These are phyloP conservation scores for Crithidia expoeki DNA, from an alignment of 208 protist genomes.

Conservation along the genomic window DNA sequence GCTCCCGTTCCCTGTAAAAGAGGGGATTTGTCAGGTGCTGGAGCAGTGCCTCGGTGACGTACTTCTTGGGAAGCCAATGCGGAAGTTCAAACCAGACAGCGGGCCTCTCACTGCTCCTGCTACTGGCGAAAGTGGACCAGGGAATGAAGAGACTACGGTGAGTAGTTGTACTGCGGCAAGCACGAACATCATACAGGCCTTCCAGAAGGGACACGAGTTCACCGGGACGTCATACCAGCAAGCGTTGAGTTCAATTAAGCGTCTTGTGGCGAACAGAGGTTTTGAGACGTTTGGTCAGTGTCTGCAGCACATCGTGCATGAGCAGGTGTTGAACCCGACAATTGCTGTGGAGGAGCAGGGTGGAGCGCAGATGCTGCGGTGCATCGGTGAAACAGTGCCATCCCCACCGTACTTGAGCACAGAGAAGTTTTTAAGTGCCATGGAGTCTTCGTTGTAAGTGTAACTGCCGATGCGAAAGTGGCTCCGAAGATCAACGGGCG, in stretches of 20 bases:
- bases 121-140: too few species aligned
- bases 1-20: slow-evolving; percentile 84
- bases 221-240: slow-evolving; percentile 69
- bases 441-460: background rate
- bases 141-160: too few species aligned
- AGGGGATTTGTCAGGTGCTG: slow-evolving; percentile 84
- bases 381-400: slow-evolving; percentile 8
- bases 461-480: background rate
- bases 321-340: slow-evolving; percentile 28
- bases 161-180: too few species aligned
- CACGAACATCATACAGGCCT: slow-evolving; percentile 28
- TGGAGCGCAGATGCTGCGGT: slow-evolving; percentile 18
- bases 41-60: slow-evolving; percentile 68
- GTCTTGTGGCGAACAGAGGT: slow-evolving; percentile 39
- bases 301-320: slow-evolving; percentile 37
- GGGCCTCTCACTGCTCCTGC: too few species aligned
- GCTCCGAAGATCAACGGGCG: too few species aligned
- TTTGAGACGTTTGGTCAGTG: slow-evolving; percentile 41
- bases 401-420: slow-evolving; percentile 30
- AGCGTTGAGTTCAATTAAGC: slow-evolving; percentile 42
- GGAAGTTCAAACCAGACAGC: slow-evolving; percentile 22
- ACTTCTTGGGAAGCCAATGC: slow-evolving; percentile 43
- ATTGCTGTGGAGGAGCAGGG: slow-evolving; percentile 23
- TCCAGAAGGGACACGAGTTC: slow-evolving; percentile 73
- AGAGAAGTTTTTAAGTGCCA: slow-evolving; percentile 7